Percentiles rank a stretch among this genome's conserved stretches.
These are phyloP conservation scores for Chrysosphaeria jannelii DNA, from an alignment of 2,329 filamentous ascomycete genomes.

Conservation along the genomic window DNA sequence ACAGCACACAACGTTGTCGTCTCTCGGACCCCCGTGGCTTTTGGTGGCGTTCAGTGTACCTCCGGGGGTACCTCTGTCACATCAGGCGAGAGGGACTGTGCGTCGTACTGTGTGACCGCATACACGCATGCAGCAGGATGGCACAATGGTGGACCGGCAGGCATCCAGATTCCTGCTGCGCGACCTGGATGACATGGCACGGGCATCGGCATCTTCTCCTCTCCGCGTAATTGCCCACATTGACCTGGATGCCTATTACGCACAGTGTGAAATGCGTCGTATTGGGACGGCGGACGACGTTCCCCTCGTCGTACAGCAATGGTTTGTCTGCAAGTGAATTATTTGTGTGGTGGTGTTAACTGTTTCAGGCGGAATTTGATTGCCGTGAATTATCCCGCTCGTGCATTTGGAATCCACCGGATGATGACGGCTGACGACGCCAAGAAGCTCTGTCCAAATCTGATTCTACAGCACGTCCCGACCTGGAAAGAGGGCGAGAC, in stretches of 20 bases:
- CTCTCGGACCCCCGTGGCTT: too few species aligned
- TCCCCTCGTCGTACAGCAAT: conserved; percentile 83
- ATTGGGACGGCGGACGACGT: conserved; percentile 41
- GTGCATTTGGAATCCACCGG: conserved; percentile 47
- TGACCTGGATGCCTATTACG: conserved; percentile 93
- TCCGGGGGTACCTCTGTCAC: too few species aligned
- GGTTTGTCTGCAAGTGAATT: conserved; percentile 14
- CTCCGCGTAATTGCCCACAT: conserved; percentile 72
- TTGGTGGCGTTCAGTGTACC: too few species aligned
- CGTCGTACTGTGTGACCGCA: too few species aligned
- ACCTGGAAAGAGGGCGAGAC: conserved; percentile 84
- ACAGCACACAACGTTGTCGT: too few species aligned
- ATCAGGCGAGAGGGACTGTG: too few species aligned
- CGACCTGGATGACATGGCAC: too few species aligned
- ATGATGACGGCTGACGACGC: conserved; percentile 60
- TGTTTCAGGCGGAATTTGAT: conserved; percentile 52
- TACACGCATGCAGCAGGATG: too few species aligned
- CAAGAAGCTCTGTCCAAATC: conserved; percentile 53
- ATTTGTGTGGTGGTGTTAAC: neutral
- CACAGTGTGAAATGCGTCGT: conserved; percentile 82
- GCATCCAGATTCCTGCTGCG: too few species aligned
- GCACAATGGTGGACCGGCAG: too few species aligned
- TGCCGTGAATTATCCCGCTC: conserved; percentile 82
- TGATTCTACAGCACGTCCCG: conserved; percentile 75
- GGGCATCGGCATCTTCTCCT: conserved; percentile 39